A percentile compares a stretch with the other conserved stretches of the same genome.
These are phyloP conservation scores for Nepenthes alata DNA, from an alignment of 179 eudicot genomes.

Conservation along the genomic window DNA sequence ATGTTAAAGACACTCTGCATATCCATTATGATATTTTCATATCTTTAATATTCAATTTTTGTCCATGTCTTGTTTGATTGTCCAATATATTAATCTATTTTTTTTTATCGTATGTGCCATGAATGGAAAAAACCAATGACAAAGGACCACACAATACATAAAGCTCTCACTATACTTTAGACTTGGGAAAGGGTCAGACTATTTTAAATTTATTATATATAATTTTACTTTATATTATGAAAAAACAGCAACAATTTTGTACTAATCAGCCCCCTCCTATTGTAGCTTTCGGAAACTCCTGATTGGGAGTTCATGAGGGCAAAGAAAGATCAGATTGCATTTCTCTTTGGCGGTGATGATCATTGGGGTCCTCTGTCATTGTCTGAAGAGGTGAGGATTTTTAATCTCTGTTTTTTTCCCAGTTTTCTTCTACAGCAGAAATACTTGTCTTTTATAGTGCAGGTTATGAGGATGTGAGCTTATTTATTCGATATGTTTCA, in stretches of 20 bases:
- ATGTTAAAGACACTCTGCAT: too few relatives aligned
- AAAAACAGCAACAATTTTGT: not conserved
- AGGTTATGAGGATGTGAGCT: not conserved
- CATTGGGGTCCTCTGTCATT: conserved; percentile 87
- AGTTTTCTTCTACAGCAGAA: not conserved
- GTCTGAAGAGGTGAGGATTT: conserved; percentile 54
- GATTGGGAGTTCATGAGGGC: conserved; percentile 70
- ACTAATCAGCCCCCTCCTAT: conserved; percentile 1
- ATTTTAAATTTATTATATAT: too few relatives aligned
- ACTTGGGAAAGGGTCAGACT: too few relatives aligned
- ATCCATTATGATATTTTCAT: too few relatives aligned
- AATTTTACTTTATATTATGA: too few relatives aligned
- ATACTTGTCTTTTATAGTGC: not conserved
- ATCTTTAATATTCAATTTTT: too few relatives aligned
- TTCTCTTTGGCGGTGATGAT: conserved; percentile 68
- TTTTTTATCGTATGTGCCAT: not conserved
- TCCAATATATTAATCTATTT: too few relatives aligned
- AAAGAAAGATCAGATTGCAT: conserved; percentile 49
- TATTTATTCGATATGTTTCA: too few relatives aligned
- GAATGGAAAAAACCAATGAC: too few relatives aligned
- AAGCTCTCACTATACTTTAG: too few relatives aligned
- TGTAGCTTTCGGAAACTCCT: conserved; percentile 61
- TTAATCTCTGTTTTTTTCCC: not conserved
- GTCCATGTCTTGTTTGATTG: too few relatives aligned
- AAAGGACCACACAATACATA: too few relatives aligned